These are phyloP conservation scores for Polychytrium aggregatum DNA, from an alignment of 192 early-diverging fungal species.

Conservation along the genomic window DNA sequence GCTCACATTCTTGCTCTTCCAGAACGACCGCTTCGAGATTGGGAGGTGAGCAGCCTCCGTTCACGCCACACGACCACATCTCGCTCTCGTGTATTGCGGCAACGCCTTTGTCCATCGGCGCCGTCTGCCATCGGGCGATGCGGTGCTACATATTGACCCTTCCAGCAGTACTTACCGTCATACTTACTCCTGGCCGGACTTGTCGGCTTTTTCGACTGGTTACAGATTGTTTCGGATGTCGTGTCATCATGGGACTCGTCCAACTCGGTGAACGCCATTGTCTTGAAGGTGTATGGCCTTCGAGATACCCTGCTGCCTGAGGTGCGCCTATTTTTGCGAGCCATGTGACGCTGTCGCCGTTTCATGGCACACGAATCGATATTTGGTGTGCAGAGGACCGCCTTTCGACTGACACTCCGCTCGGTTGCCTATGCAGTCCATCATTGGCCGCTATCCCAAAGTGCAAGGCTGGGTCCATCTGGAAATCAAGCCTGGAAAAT, in stretches of 20 bases:
- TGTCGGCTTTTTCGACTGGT: neutral
- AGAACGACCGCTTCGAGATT: constrained; percentile 83
- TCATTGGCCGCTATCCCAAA: constrained; percentile 31
- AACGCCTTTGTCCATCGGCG: no score
- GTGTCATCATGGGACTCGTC: constrained; percentile 74
- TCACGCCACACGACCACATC: neutral
- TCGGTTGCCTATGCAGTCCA: constrained; percentile 11
- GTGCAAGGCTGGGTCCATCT: constrained; percentile 60
- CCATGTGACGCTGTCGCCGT: constrained; percentile 15
- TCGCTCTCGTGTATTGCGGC: neutral
- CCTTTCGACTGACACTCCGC: constrained; percentile 9
- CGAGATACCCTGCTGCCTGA: constrained; percentile 44
- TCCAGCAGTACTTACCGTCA: neutral
- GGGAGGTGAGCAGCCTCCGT: constrained; percentile 57
- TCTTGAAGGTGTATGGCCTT: constrained; percentile 64
- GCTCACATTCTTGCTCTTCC: no score
- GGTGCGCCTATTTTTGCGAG: constrained; percentile 17
- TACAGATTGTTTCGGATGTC: constrained; percentile 53
- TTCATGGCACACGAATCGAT: neutral
- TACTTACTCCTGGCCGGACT: neutral
- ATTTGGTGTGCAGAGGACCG: neutral
- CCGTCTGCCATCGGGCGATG: no score
- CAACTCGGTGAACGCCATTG: constrained; percentile 57
- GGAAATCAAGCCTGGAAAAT: constrained; percentile 73
- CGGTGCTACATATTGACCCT: no score